Evolutionary conservation across 495 filamentous ascomycete genomes (phyloP).

Genomic region (Penicillium flavigenum): DNA sequence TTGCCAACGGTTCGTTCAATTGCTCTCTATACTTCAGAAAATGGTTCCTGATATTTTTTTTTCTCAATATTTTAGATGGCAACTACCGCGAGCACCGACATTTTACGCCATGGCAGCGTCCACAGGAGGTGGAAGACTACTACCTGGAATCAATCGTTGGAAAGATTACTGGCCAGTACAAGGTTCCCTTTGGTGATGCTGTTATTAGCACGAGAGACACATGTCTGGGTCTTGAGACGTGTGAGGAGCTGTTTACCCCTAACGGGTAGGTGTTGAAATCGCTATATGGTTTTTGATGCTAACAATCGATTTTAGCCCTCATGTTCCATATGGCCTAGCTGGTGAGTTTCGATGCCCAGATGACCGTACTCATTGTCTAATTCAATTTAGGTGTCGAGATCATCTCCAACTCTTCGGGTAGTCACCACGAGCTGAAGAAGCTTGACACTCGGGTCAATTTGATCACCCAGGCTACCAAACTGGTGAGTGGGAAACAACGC

Average conservation of each 20-base stretch:
- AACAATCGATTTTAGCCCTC: constrained; percentile 1
- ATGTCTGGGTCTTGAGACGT: constrained; percentile 69
- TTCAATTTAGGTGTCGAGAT: constrained; percentile 59
- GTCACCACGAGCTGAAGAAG: constrained; percentile 73
- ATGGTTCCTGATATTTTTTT: not conserved
- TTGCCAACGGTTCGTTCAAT: constrained; percentile 63
- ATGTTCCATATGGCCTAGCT: constrained; percentile 34
- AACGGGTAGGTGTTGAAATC: constrained; percentile 37
- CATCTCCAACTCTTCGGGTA: constrained; percentile 72
- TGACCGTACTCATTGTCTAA: constrained; percentile 16
- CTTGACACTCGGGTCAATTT: constrained; percentile 70
- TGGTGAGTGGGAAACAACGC: constrained; percentile 33
- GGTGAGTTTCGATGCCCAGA: constrained; percentile 18
- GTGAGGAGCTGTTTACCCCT: constrained; percentile 78
- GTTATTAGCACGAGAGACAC: constrained; percentile 73
- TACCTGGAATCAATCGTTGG: constrained; percentile 66
- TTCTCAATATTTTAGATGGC: constrained; percentile 33
- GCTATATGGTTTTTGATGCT: not conserved
- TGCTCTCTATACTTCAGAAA: not conserved
- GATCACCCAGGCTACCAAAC: constrained; percentile 72
- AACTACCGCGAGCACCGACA: constrained; percentile 49
- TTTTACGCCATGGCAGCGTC: constrained; percentile 66
- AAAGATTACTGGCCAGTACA: constrained; percentile 58
- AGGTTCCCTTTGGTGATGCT: constrained; percentile 74
- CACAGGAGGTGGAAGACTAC: constrained; percentile 65